Conservation (phyloP, 1,284 basidiomycete genomes). For the Mycena sp. region DNA sequence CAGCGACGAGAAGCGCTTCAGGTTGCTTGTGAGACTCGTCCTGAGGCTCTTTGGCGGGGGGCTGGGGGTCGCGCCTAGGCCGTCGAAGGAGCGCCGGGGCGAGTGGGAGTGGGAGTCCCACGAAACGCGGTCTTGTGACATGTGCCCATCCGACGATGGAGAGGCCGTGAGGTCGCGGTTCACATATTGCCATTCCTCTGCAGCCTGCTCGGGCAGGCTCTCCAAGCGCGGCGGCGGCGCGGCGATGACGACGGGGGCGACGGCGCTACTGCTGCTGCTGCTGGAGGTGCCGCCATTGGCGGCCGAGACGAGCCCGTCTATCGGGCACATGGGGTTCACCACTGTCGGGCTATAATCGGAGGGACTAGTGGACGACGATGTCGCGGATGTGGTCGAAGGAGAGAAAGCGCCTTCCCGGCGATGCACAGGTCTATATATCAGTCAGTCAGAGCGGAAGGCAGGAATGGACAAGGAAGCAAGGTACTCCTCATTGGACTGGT, state of each 20-base stretch:
- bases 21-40: conserved; percentile 50
- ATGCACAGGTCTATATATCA: conserved; percentile 52
- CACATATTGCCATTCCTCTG: conserved; percentile 28
- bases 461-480: neutral
- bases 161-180: conserved; percentile 24
- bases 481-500: conserved; percentile 22
- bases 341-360: conserved; percentile 29
- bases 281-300: neutral
- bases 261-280: conserved; percentile 2
- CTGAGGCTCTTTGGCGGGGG: conserved; percentile 62
- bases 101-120: conserved; percentile 28
- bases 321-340: conserved; percentile 4
- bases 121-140: conserved; percentile 22
- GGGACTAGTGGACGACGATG: conserved; percentile 28
- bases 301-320: conserved; percentile 20
- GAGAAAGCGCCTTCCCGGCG: conserved; percentile 75
- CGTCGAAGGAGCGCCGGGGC: conserved; percentile 21
- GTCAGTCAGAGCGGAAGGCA: neutral
- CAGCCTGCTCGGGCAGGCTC: conserved; percentile 12
- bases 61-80: conserved; percentile 44
- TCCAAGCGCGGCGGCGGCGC: conserved; percentile 13
- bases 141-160: conserved; percentile 23
- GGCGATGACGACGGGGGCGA: conserved; percentile 6
- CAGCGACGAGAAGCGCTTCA: conserved; percentile 68
- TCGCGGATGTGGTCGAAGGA: conserved; percentile 50